These are phyloP conservation scores for Coemansia furcata DNA, from an alignment of 192 early-diverging fungal species.

Conservation along the genomic window DNA sequence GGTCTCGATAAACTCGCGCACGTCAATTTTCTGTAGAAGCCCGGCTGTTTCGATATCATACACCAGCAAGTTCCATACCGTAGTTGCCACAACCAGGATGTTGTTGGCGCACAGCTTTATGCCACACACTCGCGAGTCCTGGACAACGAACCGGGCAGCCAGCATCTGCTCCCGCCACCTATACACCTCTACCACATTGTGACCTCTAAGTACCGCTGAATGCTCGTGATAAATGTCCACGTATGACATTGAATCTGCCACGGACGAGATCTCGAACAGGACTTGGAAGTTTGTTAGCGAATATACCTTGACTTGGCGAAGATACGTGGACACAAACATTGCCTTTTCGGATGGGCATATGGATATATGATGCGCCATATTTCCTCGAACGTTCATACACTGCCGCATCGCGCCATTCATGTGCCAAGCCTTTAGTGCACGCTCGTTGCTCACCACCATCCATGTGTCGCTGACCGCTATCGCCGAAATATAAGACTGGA, in stretches of 20 bases:
- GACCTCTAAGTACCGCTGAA: slow-evolving; percentile 7
- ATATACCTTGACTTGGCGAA: slow-evolving; percentile 16
- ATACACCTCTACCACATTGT: slow-evolving; percentile 11
- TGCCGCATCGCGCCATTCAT: not conserved
- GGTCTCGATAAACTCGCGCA: slow-evolving; percentile 3
- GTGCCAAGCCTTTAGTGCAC: not conserved
- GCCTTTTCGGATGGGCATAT: slow-evolving; percentile 12
- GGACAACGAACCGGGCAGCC: slow-evolving; percentile 4
- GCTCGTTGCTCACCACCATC: slow-evolving; percentile 14
- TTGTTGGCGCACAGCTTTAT: slow-evolving; percentile 9
- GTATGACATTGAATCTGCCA: not conserved
- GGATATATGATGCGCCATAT: slow-evolving; percentile 12
- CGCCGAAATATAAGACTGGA: slow-evolving; percentile 2
- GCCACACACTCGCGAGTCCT: slow-evolving; percentile 8
- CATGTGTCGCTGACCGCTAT: slow-evolving; percentile 5
- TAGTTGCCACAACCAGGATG: slow-evolving; percentile 2
- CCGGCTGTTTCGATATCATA: not conserved
- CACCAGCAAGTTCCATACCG: slow-evolving; percentile 8
- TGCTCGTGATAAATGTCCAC: slow-evolving; percentile 12
- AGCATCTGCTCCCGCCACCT: slow-evolving; percentile 5
- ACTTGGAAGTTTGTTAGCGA: not conserved
- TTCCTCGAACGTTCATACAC: slow-evolving; percentile 1
- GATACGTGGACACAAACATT: slow-evolving; percentile 15
- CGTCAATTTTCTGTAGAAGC: not conserved
- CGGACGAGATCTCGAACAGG: slow-evolving; percentile 3